Conservation (phyloP, 257 asterid species). For the Euphrasia confusa region DNA sequence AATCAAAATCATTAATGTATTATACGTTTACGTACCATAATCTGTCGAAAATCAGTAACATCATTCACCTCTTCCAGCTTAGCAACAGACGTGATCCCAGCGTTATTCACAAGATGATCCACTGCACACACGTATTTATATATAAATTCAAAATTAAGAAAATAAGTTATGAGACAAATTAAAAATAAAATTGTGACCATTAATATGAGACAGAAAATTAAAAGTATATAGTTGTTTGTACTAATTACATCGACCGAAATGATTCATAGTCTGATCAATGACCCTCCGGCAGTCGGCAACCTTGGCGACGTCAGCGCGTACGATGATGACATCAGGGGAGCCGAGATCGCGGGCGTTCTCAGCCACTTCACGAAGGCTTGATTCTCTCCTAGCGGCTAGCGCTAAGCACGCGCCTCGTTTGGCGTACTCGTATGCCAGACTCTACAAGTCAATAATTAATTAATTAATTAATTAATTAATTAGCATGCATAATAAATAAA, state of each 20-base stretch:
- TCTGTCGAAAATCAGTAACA: slow-evolving; percentile 33
- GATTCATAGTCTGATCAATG: slow-evolving; percentile 50
- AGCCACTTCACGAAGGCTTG: slow-evolving; percentile 49
- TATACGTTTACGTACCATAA: slow-evolving; percentile 42
- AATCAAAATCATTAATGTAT: neutral
- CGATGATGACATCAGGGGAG: slow-evolving; percentile 39
- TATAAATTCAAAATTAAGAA: too few species aligned
- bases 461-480: too few species aligned
- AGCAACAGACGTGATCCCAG: slow-evolving; percentile 39
- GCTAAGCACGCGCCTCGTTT: slow-evolving; percentile 54
- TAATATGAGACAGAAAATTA: too few species aligned
- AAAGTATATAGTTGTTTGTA: too few species aligned
- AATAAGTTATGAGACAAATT: too few species aligned
- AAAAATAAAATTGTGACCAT: too few species aligned
- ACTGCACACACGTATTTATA: slow-evolving; percentile 32
- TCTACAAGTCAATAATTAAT: slow-evolving; percentile 25
- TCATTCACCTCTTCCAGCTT: slow-evolving; percentile 51
- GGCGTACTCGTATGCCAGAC: slow-evolving; percentile 65
- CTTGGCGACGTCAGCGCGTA: slow-evolving; percentile 46
- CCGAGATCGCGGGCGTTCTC: slow-evolving; percentile 46
- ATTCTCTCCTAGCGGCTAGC: slow-evolving; percentile 54
- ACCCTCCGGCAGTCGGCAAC: slow-evolving; percentile 48
- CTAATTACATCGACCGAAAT: slow-evolving; percentile 44
- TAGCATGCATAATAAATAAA: too few species aligned
- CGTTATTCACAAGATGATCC: slow-evolving; percentile 68